A percentile compares a stretch with the other conserved stretches of the same genome.
Evolutionary conservation across 805 yeast genomes (phyloP).

Genomic region (Hanseniaspora taiwanica): DNA sequence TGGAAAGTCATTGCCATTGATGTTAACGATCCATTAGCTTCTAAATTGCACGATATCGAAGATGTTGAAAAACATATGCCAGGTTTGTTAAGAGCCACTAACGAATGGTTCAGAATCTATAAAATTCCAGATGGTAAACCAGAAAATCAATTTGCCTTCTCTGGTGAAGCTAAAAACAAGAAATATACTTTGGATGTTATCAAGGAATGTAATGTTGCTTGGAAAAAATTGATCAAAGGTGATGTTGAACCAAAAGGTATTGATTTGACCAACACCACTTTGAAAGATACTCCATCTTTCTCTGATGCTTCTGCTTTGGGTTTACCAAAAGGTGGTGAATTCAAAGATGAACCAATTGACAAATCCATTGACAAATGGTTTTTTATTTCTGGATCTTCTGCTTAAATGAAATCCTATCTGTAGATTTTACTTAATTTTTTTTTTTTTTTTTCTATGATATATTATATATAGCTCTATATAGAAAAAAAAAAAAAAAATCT

Average conservation of each 20-base stretch:
- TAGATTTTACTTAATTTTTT: not conserved
- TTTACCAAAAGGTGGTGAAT: constrained; percentile 59
- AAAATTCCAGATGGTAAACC: constrained; percentile 98
- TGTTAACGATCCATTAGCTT: constrained; percentile 76
- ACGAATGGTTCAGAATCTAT: constrained; percentile 97
- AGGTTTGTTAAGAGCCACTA: constrained; percentile 83
- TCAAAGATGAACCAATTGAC: constrained; percentile 89
- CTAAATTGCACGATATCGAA: constrained; percentile 76
- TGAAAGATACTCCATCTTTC: constrained; percentile 42
- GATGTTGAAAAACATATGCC: constrained; percentile 87
- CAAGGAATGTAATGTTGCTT: constrained; percentile 70
- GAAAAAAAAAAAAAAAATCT: not conserved
- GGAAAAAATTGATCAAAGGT: constrained; percentile 65
- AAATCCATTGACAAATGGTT: constrained; percentile 97
- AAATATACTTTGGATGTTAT: constrained; percentile 76
- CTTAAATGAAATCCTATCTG: constrained; percentile 17
- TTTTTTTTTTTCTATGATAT: not conserved
- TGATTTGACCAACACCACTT: constrained; percentile 63
- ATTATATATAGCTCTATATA: not conserved
- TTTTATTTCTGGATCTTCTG: constrained; percentile 75
- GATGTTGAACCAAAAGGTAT: constrained; percentile 52
- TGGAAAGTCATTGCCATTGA: constrained; percentile 90
- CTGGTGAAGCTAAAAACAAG: constrained; percentile 82
- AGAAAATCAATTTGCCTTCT: constrained; percentile 90
- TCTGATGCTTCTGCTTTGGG: constrained; percentile 32